Evolutionary conservation across 2,329 filamentous ascomycete species (phyloP).

Genomic region (Fusarium siculi): DNA sequence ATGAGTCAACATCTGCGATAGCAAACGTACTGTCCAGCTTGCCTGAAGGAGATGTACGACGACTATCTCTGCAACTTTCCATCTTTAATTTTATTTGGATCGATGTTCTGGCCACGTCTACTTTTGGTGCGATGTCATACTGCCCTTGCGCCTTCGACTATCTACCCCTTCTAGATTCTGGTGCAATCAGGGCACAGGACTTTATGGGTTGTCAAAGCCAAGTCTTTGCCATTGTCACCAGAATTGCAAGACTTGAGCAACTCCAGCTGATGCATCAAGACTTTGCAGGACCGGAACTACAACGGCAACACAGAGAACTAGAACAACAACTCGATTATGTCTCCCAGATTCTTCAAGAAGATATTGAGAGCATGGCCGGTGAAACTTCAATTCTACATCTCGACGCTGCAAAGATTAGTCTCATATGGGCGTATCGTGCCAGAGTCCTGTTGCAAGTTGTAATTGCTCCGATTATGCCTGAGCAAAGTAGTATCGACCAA

Average conservation of each 20-base stretch:
- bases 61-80: not conserved
- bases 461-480: too few relatives aligned
- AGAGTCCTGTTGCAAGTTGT: not conserved
- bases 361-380: not conserved
- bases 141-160: not conserved
- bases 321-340: not conserved
- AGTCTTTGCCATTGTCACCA: not conserved
- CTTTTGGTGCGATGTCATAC: not conserved
- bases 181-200: not conserved
- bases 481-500: not conserved
- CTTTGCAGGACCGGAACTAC: not conserved
- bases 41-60: not conserved
- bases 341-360: not conserved
- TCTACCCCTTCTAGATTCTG: not conserved
- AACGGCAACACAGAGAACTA: not conserved
- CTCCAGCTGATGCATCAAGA: not conserved
- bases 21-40: not conserved
- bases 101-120: not conserved
- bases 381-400: not conserved
- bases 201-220: not conserved
- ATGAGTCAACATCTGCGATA: not conserved
- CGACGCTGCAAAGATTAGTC: not conserved
- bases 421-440: not conserved
- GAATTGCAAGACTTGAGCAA: not conserved
- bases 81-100: constrained; percentile 1